Base-by-base conservation (phyloP, 2,329 filamentous ascomycete genomes). In the Teratosphaeria gauchensis region DNA sequence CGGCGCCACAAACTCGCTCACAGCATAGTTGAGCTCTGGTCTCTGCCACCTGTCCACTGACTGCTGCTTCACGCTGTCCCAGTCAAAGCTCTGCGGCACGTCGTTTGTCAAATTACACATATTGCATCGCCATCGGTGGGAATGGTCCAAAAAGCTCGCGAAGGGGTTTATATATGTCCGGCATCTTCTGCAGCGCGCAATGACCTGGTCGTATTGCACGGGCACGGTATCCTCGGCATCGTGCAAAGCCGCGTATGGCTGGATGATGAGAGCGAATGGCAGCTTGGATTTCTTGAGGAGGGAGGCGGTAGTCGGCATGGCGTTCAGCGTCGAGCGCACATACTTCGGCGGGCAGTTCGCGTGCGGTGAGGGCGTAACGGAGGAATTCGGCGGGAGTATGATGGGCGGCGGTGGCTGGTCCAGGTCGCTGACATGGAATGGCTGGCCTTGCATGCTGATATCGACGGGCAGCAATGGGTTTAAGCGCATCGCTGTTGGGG, bases 51-150 rank as follows among this genome's bases (percentile, higher is more conserved):
- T 82, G 73, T 99, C 92, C 55, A 95, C 87, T 56, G 85, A 88
- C 78, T 95, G 92, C 75, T 97, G 92, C 57, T 91, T 82, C 52
- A 90, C 87, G 35, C 90, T 87, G 75, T 99, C 94, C 94, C 94
- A 99, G 73, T 99, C 94, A 66, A 99, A 99, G 42, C 92, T 92
- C 75, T 99, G 94, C n/a, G 94, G 94, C 46, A 97, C 92, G 68
- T 99, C 94, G 73, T 99, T 99, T 66, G 92, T 96, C 64, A 99
- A 80, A 75, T 96, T 97, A 76, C 94, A 99, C 92, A 99, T 96
- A 77, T 99, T 99, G 79, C 94, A 99, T 70, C 92, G 87, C 94
- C 94, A 99, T 71, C 94, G 84, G 76, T 99, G 94, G 53, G 94
- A 94, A 71, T 97, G 90, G 69, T 99, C 94, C 61, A 99, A 79